Evolutionary conservation across 352 stramenopile genomes (phyloP).

Genomic region (Globisporangium polare): DNA sequence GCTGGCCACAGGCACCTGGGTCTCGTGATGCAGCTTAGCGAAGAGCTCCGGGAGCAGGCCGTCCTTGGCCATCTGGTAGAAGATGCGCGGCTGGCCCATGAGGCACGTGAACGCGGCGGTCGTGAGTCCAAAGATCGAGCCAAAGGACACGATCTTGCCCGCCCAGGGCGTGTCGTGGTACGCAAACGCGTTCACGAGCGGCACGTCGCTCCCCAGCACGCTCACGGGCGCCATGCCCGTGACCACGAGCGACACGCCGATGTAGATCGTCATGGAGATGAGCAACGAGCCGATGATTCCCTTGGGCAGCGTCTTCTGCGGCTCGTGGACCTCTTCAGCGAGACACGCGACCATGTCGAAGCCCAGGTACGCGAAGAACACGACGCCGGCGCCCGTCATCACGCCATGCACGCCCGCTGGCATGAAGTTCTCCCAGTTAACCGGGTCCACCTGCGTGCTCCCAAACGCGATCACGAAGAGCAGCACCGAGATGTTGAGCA

Average conservation of each 20-base stretch:
- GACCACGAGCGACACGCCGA: constrained; percentile 86
- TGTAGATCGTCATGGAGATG: constrained; percentile 91
- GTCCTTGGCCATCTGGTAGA: constrained; percentile 90
- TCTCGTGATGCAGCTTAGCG: constrained; percentile 51
- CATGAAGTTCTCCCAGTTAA: constrained; percentile 85
- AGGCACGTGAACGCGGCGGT: constrained; percentile 89
- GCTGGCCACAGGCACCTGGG: constrained; percentile 65
- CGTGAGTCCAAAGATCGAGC: constrained; percentile 91
- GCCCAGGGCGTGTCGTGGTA: constrained; percentile 74
- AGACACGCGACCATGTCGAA: constrained; percentile 94
- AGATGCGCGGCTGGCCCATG: constrained; percentile 91
- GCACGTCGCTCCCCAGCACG: constrained; percentile 68
- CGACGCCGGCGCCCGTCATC: constrained; percentile 84
- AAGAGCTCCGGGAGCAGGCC: constrained; percentile 67
- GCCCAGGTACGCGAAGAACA: constrained; percentile 91
- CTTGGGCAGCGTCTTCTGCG: constrained; percentile 87
- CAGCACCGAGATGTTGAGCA: constrained; percentile 89
- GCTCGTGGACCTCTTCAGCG: constrained; percentile 88
- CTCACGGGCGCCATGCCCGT: constrained; percentile 82
- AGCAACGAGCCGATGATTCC: constrained; percentile 90
- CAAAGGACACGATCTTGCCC: constrained; percentile 83
- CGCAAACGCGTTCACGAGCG: constrained; percentile 81
- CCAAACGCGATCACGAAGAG: constrained; percentile 87
- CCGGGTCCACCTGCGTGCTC: constrained; percentile 62
- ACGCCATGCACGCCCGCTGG: constrained; percentile 84